These are phyloP conservation scores for Monosporascus sp. DNA, from an alignment of 2,329 filamentous ascomycete species.

Conservation along the genomic window DNA sequence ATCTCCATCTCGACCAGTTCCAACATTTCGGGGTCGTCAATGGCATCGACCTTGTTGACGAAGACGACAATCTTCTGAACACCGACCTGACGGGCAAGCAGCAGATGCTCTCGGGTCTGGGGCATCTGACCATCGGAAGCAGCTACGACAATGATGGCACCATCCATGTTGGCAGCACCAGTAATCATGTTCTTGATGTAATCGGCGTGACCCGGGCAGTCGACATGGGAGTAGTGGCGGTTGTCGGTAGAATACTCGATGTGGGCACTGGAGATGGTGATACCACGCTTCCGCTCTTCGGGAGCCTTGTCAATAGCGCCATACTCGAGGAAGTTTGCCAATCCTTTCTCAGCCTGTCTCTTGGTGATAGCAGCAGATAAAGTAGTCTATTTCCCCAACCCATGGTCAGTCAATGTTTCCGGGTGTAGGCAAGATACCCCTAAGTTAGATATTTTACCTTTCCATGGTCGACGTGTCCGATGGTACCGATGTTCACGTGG, in stretches of 20 bases:
- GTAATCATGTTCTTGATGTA: constrained; percentile 99
- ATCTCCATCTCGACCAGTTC: constrained; percentile 99
- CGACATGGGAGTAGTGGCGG: constrained; percentile 98
- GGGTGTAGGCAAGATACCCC: no score
- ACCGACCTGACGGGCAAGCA: constrained; percentile 96
- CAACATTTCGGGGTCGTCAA: constrained; percentile 98
- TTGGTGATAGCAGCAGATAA: constrained; percentile 99
- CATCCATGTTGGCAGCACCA: constrained; percentile 98
- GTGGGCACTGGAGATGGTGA: constrained; percentile 97
- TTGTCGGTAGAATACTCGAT: constrained; percentile 95
- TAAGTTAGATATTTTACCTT: constrained; percentile 58
- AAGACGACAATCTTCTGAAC: constrained; percentile 98
- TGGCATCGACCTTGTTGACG: constrained; percentile 98
- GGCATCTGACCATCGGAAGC: constrained; percentile 99
- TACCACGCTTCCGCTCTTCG: constrained; percentile 99
- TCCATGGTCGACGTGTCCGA: constrained; percentile 99
- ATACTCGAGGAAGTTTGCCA: constrained; percentile 94
- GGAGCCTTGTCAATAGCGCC: constrained; percentile 97
- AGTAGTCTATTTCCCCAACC: constrained; percentile 63
- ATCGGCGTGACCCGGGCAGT: constrained; percentile 99
- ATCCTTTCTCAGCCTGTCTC: constrained; percentile 89
- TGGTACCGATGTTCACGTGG: constrained; percentile 99
- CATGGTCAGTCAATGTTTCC: constrained; percentile 13
- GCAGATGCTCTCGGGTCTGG: constrained; percentile 96
- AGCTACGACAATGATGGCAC: constrained; percentile 96